Evolutionary conservation across 768 basidiomycete species (phyloP).

Genomic region (Dioszegia aurantiaca): DNA sequence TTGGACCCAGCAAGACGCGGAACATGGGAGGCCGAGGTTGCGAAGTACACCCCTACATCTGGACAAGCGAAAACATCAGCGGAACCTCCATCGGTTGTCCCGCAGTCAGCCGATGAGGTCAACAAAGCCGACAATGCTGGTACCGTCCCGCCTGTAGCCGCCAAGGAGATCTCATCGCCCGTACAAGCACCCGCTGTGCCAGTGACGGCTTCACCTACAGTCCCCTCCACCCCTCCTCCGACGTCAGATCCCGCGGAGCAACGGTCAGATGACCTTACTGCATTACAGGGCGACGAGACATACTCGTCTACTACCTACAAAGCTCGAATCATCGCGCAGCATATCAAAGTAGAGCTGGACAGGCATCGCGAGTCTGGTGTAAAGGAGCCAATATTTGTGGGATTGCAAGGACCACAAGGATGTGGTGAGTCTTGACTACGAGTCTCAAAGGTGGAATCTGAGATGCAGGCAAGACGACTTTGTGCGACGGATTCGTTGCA

Average conservation of each 20-base stretch:
- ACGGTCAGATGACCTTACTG: slow-evolving; percentile 16
- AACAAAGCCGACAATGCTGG: too few relatives aligned
- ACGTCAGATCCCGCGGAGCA: background rate
- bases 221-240: background rate
- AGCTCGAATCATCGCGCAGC: slow-evolving; percentile 32
- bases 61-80: too few relatives aligned
- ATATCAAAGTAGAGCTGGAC: slow-evolving; percentile 28
- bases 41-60: background rate
- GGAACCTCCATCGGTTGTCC: background rate
- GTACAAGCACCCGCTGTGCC: too few relatives aligned
- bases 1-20: slow-evolving; percentile 34
- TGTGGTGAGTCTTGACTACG: slow-evolving; percentile 5
- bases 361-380: slow-evolving; percentile 15
- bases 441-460: background rate
- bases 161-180: background rate
- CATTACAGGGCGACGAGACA: slow-evolving; percentile 24
- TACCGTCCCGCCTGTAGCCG: background rate
- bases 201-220: background rate
- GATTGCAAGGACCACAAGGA: slow-evolving; percentile 88
- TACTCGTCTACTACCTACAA: slow-evolving; percentile 38
- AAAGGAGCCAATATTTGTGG: slow-evolving; percentile 68
- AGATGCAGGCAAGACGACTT: slow-evolving; percentile 68
- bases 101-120: background rate
- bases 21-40: slow-evolving; percentile 26
- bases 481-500: slow-evolving; percentile 61